Conservation (phyloP, 805 yeast species). For the Wickerhamiella lipophila region DNA sequence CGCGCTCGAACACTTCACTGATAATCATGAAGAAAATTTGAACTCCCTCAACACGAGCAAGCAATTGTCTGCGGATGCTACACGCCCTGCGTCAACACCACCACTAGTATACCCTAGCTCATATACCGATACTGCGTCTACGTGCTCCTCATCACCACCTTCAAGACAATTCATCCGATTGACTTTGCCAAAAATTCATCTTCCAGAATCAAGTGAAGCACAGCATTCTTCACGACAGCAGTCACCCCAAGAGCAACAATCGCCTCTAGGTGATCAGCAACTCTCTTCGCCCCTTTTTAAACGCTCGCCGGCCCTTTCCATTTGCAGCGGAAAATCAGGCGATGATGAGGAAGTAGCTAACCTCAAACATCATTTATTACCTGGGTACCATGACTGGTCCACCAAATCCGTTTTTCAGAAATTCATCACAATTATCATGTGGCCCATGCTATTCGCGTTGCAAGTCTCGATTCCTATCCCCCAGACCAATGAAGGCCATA, state of each 20-base stretch:
- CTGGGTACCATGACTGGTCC: conserved; percentile 22
- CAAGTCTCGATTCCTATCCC: conserved; percentile 26
- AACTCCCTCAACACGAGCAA: background rate
- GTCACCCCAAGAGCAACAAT: background rate
- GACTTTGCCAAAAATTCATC: background rate
- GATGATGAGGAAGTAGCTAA: background rate
- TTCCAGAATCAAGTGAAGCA: background rate
- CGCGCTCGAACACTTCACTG: background rate
- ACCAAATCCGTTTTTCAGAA: conserved; percentile 22
- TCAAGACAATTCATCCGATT: background rate
- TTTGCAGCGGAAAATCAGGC: background rate
- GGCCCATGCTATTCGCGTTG: conserved; percentile 26
- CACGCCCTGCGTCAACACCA: background rate
- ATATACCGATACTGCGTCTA: background rate
- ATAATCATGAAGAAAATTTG: background rate
- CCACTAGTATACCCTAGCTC: background rate
- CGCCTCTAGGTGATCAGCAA: background rate
- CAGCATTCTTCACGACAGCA: background rate
- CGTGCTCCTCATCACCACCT: background rate
- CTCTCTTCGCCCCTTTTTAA: background rate
- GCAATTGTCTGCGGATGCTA: background rate
- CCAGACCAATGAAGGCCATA: background rate
- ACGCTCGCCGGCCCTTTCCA: conserved; percentile 1
- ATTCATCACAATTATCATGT: conserved; percentile 23
- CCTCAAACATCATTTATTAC: conserved; percentile 21